Conservation (phyloP, 495 filamentous ascomycete species). For the Aspergillus indologenus region DNA sequence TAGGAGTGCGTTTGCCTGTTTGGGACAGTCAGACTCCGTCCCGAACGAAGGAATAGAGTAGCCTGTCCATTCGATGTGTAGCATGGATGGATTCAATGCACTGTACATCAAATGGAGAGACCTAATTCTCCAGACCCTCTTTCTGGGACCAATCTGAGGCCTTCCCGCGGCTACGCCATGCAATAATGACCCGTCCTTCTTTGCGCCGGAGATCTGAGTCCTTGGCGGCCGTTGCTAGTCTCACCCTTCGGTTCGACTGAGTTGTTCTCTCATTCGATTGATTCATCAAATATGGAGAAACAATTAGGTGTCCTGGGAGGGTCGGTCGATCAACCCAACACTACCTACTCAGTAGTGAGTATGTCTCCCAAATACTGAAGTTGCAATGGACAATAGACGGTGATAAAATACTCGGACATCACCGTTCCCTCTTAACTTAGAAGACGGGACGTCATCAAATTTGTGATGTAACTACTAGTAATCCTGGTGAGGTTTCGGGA, state of each 20-base stretch:
- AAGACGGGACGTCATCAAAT: neutral
- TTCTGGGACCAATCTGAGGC: conserved; percentile 6
- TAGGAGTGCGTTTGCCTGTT: conserved; percentile 22
- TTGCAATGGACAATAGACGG: neutral
- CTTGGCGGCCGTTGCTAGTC: conserved; percentile 11
- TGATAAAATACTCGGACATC: neutral
- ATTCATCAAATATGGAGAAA: too few species aligned
- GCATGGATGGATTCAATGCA: conserved; percentile 8
- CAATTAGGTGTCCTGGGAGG: neutral
- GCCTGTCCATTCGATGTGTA: conserved; percentile 15
- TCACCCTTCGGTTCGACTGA: conserved; percentile 10
- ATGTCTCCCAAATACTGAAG: neutral
- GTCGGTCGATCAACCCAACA: neutral
- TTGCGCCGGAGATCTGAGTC: conserved; percentile 14
- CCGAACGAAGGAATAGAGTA: conserved; percentile 4
- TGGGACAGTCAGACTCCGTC: conserved; percentile 18
- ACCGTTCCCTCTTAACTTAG: neutral
- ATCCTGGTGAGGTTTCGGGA: neutral
- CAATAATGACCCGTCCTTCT: conserved; percentile 15
- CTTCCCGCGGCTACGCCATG: conserved; percentile 9
- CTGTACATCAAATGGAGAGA: conserved; percentile 5
- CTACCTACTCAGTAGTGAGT: too few species aligned
- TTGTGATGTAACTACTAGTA: neutral
- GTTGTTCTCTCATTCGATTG: conserved; percentile 7
- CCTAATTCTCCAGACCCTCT: conserved; percentile 13